phyloP scores from a whole-genome alignment of 2,329 filamentous ascomycete species.

The Fusarium sp. region DNA sequence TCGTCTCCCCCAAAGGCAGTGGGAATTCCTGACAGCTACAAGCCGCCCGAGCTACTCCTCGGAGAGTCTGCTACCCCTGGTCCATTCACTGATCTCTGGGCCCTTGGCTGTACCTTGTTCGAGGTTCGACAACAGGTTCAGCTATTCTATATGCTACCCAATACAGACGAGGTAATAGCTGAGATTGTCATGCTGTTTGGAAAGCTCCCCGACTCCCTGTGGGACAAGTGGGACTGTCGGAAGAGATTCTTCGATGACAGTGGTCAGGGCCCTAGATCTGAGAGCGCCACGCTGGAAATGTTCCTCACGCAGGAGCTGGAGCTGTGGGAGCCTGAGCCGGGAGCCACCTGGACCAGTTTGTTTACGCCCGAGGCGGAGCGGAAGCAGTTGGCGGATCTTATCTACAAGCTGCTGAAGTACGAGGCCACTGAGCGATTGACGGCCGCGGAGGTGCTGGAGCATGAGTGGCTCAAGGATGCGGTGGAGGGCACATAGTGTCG shows the following conservation, averaged over 20 bases:
- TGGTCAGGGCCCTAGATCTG: background rate
- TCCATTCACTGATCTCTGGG: constrained; percentile 44
- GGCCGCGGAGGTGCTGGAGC: background rate
- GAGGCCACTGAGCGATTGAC: background rate
- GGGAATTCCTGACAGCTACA: constrained; percentile 43
- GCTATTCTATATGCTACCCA: constrained; percentile 44
- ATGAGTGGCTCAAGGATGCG: background rate
- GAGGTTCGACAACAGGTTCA: constrained; percentile 45
- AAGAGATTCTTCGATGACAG: constrained; percentile 35
- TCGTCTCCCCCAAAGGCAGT: constrained; percentile 31
- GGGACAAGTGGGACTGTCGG: constrained; percentile 43
- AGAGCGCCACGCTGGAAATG: background rate
- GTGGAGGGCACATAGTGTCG: background rate
- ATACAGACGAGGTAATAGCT: constrained; percentile 43
- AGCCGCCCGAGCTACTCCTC: constrained; percentile 43
- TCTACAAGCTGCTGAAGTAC: background rate
- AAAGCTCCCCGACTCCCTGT: constrained; percentile 45
- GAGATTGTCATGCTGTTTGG: constrained; percentile 45
- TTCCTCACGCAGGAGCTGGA: background rate
- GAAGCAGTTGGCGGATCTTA: background rate
- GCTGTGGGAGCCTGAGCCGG: background rate
- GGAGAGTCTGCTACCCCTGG: constrained; percentile 32
- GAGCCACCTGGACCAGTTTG: background rate
- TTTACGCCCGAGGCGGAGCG: background rate
- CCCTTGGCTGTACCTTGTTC: constrained; percentile 47